These are phyloP conservation scores for Nyctanthes arbortristis DNA, from an alignment of 257 asterid species.

Conservation along the genomic window DNA sequence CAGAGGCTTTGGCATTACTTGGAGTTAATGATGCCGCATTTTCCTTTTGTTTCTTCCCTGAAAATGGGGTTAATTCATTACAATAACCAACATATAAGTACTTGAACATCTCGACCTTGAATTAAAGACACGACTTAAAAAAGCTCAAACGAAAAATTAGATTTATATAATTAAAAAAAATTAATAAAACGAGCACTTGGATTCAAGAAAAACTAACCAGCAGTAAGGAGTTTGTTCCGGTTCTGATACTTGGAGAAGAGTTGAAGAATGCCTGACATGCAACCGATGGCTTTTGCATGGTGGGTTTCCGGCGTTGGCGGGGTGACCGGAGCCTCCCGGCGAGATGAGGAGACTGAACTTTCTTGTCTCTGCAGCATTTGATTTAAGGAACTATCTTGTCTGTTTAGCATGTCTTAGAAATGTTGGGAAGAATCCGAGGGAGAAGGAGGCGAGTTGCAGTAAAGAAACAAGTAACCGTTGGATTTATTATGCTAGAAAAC, in stretches of 20 bases:
- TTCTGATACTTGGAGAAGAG: slow-evolving; percentile 69
- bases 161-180: no score
- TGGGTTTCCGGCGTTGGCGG: slow-evolving; percentile 54
- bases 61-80: slow-evolving; percentile 23
- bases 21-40: slow-evolving; percentile 30
- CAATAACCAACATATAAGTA: no score
- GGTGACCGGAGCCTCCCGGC: slow-evolving; percentile 54
- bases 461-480: slow-evolving; percentile 18
- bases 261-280: slow-evolving; percentile 78
- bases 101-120: no score
- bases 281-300: slow-evolving; percentile 66
- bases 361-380: slow-evolving; percentile 77
- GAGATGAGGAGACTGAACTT: slow-evolving; percentile 67
- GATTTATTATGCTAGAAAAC: no score
- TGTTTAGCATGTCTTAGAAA: neutral
- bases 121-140: no score
- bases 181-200: no score
- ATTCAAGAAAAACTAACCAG: no score
- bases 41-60: slow-evolving; percentile 63
- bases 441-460: neutral
- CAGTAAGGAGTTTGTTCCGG: slow-evolving; percentile 64
- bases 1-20: slow-evolving; percentile 20
- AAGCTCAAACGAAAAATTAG: no score
- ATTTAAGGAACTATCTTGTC: neutral
- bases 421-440: slow-evolving; percentile 23